Conservation (phyloP, 2,329 filamentous ascomycete genomes). For the Pleomassaria siparia region DNA sequence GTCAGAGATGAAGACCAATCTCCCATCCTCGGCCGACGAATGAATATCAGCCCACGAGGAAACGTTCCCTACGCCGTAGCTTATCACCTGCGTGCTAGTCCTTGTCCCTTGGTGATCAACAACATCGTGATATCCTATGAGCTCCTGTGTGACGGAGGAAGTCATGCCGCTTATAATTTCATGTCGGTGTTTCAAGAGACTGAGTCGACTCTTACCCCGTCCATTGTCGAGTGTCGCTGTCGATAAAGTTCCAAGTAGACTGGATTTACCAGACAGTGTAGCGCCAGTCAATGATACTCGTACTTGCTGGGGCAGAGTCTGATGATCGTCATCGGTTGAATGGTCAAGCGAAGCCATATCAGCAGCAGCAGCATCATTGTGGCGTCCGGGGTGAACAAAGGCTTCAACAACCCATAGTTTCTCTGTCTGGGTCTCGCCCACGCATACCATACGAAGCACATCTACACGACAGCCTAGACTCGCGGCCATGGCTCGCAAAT, state of each 20-base stretch:
- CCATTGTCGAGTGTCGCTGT: constrained; percentile 91
- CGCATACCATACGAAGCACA: constrained; percentile 76
- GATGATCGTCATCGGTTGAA: constrained; percentile 6
- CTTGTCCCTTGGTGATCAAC: constrained; percentile 12
- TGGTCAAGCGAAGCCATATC: neutral
- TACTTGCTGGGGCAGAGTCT: constrained; percentile 61
- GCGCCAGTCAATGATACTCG: constrained; percentile 86
- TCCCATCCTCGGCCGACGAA: constrained; percentile 69
- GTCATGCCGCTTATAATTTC: constrained; percentile 91
- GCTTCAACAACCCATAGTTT: constrained; percentile 88
- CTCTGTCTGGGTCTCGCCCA: constrained; percentile 61
- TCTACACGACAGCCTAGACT: constrained; percentile 86
- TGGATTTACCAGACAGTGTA: constrained; percentile 91
- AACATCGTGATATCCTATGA: constrained; percentile 72
- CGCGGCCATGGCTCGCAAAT: constrained; percentile 85
- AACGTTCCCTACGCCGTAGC: constrained; percentile 83
- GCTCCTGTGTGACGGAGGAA: constrained; percentile 90
- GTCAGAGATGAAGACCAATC: constrained; percentile 86
- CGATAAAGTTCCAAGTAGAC: constrained; percentile 81
- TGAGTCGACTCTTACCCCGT: constrained; percentile 83
- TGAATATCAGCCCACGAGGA: constrained; percentile 96
- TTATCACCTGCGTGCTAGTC: constrained; percentile 59
- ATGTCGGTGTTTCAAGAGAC: constrained; percentile 87
- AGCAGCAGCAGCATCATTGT: constrained; percentile 16
- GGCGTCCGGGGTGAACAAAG: constrained; percentile 68